Base-by-base conservation (phyloP, 352 stramenopile genomes). In the Globisporangium irregulare region DNA sequence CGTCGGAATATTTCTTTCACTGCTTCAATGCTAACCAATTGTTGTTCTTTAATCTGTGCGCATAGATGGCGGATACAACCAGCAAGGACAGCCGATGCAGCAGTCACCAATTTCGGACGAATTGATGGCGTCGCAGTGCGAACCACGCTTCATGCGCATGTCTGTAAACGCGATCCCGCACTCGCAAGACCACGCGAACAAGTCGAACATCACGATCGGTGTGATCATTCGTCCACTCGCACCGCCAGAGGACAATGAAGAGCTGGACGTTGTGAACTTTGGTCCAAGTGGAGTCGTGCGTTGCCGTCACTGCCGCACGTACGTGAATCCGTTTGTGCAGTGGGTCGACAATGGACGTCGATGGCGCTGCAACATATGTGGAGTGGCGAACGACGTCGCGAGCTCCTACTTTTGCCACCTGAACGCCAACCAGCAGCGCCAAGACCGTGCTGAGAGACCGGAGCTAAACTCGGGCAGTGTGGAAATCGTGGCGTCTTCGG, bases 361-460 rank as follows among this genome's bases (percentile, higher is more conserved):
- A 38, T 97, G 87, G 87, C 84, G 87, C 15, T 97, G 91, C 78
- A 97, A 97, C 70, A 65, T 97, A 0, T 97, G 91, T 73, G 88
- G 89, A 36, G 79, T 94, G n/a, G 85, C 87, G 15, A 97, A 96
- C 62, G 84, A 96, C 59, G 94, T 98, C 38, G 87, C 97, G 14
- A 93, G 93, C 60, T 94, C 94, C 9, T 99, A 99, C 81, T 99
- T 99, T 76, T 99, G 95, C 75, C 97, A 99, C 73, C 80, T 99
- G 58, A 97, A 98, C 62, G 87, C 95, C 43, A 91, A 97, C 66
- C 96, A 98, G 48, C 87, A 95, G 64, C 93, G 98, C 62, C 83
- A 97, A 54, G 98, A 99, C 76, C 81, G 85, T 10, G 86, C 94
- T 20, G 86, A 99, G 68, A 89, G 89, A 34, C 89, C 90, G 7